These are phyloP conservation scores for Aquilaria malaccensis DNA, from an alignment of 345 rosid genomes.

Conservation along the genomic window DNA sequence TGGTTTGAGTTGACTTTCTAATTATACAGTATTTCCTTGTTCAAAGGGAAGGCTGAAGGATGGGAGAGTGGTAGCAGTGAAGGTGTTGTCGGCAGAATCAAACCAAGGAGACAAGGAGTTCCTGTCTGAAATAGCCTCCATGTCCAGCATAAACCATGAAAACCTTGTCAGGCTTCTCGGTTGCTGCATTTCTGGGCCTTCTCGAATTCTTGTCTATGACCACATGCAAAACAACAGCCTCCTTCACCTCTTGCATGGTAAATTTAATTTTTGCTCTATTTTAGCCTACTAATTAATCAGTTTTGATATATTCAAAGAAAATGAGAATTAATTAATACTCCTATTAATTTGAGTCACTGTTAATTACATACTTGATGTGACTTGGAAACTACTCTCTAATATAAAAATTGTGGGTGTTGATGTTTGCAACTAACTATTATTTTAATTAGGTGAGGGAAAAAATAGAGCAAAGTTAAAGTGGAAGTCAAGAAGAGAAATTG, in stretches of 20 bases:
- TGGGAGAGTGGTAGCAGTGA: constrained; percentile 29
- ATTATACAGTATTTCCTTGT: no score
- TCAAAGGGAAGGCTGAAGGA: constrained; percentile 29
- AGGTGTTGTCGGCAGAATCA: constrained; percentile 31
- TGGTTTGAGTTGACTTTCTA: neutral
- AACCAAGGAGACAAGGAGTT: constrained; percentile 37
- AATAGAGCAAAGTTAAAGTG: constrained; percentile 20
- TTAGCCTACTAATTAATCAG: no score
- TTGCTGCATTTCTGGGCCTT: constrained; percentile 30
- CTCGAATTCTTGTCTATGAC: constrained; percentile 30
- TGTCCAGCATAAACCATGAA: constrained; percentile 21
- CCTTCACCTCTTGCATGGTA: constrained; percentile 21
- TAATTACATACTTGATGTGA: no score
- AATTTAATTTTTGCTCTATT: neutral
- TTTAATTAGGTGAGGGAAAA: constrained; percentile 16
- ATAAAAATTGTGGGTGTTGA: neutral
- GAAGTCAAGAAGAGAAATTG: constrained; percentile 22
- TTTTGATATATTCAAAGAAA: neutral
- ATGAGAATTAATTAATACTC: neutral
- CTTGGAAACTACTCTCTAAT: no score
- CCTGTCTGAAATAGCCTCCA: constrained; percentile 29
- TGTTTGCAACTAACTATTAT: no score
- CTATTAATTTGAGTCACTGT: no score
- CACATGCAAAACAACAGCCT: constrained; percentile 30
- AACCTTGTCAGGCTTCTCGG: constrained; percentile 33